Evolutionary conservation across 2,329 filamentous ascomycete genomes (phyloP).

Genomic region (Basipetospora chlamydospora): DNA sequence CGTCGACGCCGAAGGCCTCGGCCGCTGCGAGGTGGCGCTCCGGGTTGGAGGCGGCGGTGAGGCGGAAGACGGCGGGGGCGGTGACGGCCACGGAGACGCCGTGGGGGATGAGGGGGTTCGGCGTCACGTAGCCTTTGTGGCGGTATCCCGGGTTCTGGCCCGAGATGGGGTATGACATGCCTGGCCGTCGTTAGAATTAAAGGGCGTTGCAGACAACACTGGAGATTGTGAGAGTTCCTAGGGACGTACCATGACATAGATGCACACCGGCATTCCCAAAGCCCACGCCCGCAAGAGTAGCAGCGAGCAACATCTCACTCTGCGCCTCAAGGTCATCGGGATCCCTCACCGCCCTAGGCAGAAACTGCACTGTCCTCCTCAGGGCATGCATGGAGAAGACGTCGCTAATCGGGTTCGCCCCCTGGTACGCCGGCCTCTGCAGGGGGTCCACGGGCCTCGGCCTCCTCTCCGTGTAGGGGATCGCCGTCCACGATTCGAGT

Average conservation of each 20-base stretch:
- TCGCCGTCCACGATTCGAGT: conserved; percentile 94
- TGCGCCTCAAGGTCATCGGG: conserved; percentile 89
- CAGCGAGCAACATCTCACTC: conserved; percentile 85
- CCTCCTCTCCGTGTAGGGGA: conserved; percentile 75
- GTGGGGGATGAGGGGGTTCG: conserved; percentile 75
- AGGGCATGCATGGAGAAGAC: conserved; percentile 89
- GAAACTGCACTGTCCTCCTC: conserved; percentile 73
- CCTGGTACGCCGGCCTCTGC: conserved; percentile 84
- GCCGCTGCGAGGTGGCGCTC: conserved; percentile 82
- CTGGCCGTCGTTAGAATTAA: conserved; percentile 17
- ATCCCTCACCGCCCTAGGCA: conserved; percentile 73
- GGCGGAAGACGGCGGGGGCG: conserved; percentile 84
- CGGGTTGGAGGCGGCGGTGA: conserved; percentile 82
- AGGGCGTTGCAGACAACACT: too few relatives aligned
- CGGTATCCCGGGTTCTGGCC: conserved; percentile 83
- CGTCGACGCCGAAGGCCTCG: conserved; percentile 80
- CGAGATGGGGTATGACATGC: conserved; percentile 96
- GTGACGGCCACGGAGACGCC: conserved; percentile 91
- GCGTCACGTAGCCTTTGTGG: conserved; percentile 72
- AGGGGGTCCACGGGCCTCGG: conserved; percentile 83
- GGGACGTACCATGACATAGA: conserved; percentile 41
- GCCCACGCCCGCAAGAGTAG: conserved; percentile 85
- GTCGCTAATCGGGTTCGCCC: conserved; percentile 93
- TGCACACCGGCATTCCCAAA: conserved; percentile 98
- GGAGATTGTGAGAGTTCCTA: neutral